Evolutionary conservation across 73 alveolate species (phyloP).

Genomic region (Paraurostyla sp.): DNA sequence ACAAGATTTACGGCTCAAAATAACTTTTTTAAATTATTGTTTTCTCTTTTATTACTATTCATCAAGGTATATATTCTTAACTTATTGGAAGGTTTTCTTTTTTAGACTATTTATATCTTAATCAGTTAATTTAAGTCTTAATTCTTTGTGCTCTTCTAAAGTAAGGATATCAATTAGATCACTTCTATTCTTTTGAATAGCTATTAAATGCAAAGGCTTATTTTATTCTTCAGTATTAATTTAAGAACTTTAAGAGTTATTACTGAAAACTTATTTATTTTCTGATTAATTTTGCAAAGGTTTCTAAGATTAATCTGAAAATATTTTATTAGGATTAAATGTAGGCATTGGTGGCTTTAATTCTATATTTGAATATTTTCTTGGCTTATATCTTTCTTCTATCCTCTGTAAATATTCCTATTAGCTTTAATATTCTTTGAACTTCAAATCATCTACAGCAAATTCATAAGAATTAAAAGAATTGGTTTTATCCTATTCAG

Average conservation of each 20-base stretch:
- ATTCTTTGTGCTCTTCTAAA: conserved; percentile 1
- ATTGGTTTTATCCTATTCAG: too few species aligned
- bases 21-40: neutral
- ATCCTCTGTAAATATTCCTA: neutral
- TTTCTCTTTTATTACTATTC: neutral
- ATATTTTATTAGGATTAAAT: conserved; percentile 17
- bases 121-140: conserved; percentile 3
- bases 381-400: conserved; percentile 28
- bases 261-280: neutral
- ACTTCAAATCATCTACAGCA: conserved; percentile 17
- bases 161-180: conserved; percentile 5
- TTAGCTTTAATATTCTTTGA: neutral
- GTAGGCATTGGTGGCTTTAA: conserved; percentile 32
- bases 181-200: neutral
- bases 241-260: too few species aligned
- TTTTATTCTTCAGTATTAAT: too few species aligned
- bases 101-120: neutral
- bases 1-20: neutral
- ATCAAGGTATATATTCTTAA: neutral
- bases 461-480: neutral
- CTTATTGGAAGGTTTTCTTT: neutral
- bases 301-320: neutral
- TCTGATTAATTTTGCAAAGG: neutral
- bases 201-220: conserved; percentile 26
- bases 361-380: neutral